Base-by-base conservation (phyloP, 345 rosid species). In the Euphorbia peplus region DNA sequence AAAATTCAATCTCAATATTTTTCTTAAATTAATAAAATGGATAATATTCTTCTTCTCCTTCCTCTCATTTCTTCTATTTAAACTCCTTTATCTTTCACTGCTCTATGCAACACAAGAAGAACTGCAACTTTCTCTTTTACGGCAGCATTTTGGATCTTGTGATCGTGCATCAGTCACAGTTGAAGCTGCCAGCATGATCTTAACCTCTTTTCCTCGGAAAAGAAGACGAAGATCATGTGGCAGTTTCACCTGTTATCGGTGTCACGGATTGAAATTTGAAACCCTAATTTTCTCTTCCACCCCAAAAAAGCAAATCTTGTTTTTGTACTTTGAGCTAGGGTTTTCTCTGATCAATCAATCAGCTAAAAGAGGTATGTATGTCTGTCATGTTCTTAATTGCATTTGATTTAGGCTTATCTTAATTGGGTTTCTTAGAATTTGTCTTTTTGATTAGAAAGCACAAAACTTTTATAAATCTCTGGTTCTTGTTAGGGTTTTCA, bases 111-210 rank as follows among this genome's bases (percentile, higher is more conserved):
- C 69, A n/a, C 8, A 22, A 39, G 13, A 66, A 19, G 39, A 6
- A 14, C 9, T 26, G 15, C 61, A 25, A 12, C 4, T 57, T 15
- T 19, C 29, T 39, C 37, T 32, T 6, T n/a, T n/a, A n/a, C n/a
- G n/a, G n/a, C n/a, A n/a, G n/a, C n/a, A n/a, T n/a, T 8, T 35
- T 35, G 30, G 41, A 24, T 46, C 39, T 35, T 47, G 48, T 47
- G 12, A 59, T 59, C 71, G 76, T 66, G 71, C 63, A 72, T 80
- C 81, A 76, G 71, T 83, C 83, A 79, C 96, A 75, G 98, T 78
- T 93, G 97, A 93, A 93, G 98, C 98, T 93, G 98, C 97, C 98
- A 93, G 98, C 98, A 89, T 93, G 98, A 93, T 93, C 82, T 75
- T 19, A 60, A 53, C 56, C 53, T 50, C 29, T 58, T 60, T 70